Evolutionary conservation across 2,329 filamentous ascomycete species (phyloP), one percentile per base, ranked within the genome.

Genomic region (Rhinocladiella mackenziei): DNA sequence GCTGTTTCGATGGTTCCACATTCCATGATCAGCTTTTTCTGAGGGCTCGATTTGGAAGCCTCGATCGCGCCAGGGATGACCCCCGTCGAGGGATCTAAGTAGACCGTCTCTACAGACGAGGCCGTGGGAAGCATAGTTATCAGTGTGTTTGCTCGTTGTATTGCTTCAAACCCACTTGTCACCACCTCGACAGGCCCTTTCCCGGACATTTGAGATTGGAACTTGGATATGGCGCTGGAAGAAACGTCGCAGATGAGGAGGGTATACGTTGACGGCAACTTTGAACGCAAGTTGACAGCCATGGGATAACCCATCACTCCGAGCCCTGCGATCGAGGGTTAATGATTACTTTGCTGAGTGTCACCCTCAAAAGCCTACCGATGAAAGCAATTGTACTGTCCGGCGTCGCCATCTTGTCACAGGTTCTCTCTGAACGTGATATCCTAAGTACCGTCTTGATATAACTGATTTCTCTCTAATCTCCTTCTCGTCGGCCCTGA

Each of bases 1-100:
- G 66, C 69, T 0, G 71, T 74, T 53, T 77, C 75, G 57, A 78
- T 78, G 6, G 75, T 77, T 1, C 72, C 75, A 58, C 72, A 76
- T 58, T 78, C 75, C 50, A 58, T 58, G 50, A 77, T 68, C 30
- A 77, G 60, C 14, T 76, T 62, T 48, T 75, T 74, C 30, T 62
- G 62, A 11, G 59, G 60, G 10, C 71, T 57, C 20, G 67, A 61
- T 18, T 65, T 64, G 17, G 64, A 63, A 35, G 68, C 66, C 2
- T 40, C 45, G 22, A 49, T 35, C 4, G 39, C 43, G 6, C 50
- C 53, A 17, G 48, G 32, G 17, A 56, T 45, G 20, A 75, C 62
- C 37, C 71, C 72, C 7, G 60, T 65, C 9, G 59, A 46, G 1
- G 63, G 59, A 19, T 72, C 66, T 30, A 76, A 66, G 52, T 76